Base-by-base conservation (phyloP, 1,284 basidiomycete species). In the Heterobasidion irregulare region DNA sequence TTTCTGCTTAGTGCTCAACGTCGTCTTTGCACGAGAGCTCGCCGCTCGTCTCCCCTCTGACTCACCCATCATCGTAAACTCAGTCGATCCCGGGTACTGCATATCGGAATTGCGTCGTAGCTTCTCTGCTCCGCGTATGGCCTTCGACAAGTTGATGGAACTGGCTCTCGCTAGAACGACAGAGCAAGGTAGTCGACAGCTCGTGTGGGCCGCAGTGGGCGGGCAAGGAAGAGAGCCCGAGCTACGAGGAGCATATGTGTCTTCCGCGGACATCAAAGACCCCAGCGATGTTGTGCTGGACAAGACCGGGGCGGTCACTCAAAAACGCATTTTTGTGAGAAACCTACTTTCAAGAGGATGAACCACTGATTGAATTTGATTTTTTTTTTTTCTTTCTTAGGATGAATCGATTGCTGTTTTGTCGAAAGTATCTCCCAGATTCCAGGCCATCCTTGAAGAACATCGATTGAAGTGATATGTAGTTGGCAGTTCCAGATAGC, bases 61-160 rank as follows among this genome's bases (percentile, higher is more conserved):
- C 32, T 56, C 60, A 2, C 64, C 68, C 0, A 57, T 71, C 44
- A 65, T 70, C 0, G 62, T 77, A 15, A 70, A 73, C 26, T 47
- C 70, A 13, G 71, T 76, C 41, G 72, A 72, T 50, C 80, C 79
- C 6, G 79, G 80, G 0, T 76, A 69, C 57, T 82, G 79, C 63
- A 54, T 64, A 49, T 78, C 80, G 8, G 65, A 68, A 13, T 61
- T 83, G 4, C 63, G 65, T 2, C 67, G 71, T 34, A 59, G 64
- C 34, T 26, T 64, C 6, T 38, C 35, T 6, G 19, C 51, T n/a
- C 16, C 34, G 15, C 33, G 41, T 10, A 38, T 47, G 4, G 45
- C 54, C 3, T 0, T 64, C 16, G 38, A 41, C 38, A 53, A 62
- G 47, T 26, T 72, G 0, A 59, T 71, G 62, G 62, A 71, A 47